phyloP scores from a whole-genome alignment of 2,329 filamentous ascomycete species.

The Ascochyta pisi region DNA sequence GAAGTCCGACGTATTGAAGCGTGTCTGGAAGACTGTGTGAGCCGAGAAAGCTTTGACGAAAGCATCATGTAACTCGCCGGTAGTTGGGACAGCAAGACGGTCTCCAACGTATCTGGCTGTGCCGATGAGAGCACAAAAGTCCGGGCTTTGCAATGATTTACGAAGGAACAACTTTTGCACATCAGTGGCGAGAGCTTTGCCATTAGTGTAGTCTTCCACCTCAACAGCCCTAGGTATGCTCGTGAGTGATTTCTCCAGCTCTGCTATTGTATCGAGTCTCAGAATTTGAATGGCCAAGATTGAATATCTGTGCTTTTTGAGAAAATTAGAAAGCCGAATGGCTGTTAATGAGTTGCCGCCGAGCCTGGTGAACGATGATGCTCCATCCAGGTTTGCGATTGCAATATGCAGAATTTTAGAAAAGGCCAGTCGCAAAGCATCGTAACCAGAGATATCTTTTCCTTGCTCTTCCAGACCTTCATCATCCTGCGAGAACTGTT shows the following conservation, averaged over 20 bases:
- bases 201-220: background rate
- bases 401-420: background rate
- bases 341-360: background rate
- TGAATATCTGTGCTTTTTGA: background rate
- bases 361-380: background rate
- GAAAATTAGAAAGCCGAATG: background rate
- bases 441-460: background rate
- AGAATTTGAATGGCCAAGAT: background rate
- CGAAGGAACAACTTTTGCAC: background rate
- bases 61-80: background rate
- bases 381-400: background rate
- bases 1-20: background rate
- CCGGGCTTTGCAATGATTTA: background rate
- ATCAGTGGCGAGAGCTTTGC: background rate
- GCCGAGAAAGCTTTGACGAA: background rate
- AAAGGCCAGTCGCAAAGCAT: background rate
- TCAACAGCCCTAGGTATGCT: background rate
- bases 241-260: background rate
- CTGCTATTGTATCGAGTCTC: background rate
- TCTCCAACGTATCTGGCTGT: background rate
- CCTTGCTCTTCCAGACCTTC: background rate
- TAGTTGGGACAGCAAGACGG: background rate
- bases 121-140: background rate
- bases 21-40: background rate
- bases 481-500: background rate